Evolutionary conservation across 2,329 filamentous ascomycete species (phyloP).

Genomic region (Colletotrichum camelliae): DNA sequence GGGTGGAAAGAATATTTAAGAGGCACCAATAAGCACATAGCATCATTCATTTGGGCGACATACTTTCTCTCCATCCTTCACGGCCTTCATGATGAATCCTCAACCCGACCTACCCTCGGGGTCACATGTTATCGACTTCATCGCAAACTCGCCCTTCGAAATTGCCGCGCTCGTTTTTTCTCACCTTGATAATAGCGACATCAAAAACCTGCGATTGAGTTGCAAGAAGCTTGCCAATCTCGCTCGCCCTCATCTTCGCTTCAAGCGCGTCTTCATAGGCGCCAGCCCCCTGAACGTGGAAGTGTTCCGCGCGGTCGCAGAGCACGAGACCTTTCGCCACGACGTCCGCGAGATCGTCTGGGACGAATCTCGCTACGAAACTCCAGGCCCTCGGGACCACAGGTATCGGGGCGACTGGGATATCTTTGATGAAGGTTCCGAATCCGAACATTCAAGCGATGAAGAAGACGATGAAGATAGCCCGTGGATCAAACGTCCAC

Average conservation of each 20-base stretch:
- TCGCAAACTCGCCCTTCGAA: not conserved
- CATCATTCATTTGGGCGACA: not conserved
- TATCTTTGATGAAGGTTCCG: not conserved
- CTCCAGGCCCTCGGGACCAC: not conserved
- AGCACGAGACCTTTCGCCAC: constrained; percentile 35
- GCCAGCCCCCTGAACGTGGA: constrained; percentile 42
- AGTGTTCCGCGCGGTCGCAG: constrained; percentile 39
- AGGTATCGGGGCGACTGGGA: not conserved
- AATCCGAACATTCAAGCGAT: not conserved
- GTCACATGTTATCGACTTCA: not conserved
- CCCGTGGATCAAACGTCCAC: not conserved
- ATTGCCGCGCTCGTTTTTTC: not conserved
- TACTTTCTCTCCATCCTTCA: not conserved
- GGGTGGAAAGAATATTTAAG: not conserved
- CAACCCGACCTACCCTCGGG: rapidly evolving
- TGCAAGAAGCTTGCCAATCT: not conserved
- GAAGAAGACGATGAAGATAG: not conserved
- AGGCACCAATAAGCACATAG: not conserved
- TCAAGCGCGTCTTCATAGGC: constrained; percentile 41
- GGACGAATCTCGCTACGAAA: constrained; percentile 33
- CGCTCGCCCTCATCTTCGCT: not conserved
- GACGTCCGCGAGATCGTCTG: constrained; percentile 43
- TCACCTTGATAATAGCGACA: not conserved
- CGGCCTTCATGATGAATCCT: not conserved
- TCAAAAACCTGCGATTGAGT: constrained; percentile 1